Evolutionary conservation across 495 filamentous ascomycete genomes (phyloP).

Genomic region (Sabuloglossum arenarium): DNA sequence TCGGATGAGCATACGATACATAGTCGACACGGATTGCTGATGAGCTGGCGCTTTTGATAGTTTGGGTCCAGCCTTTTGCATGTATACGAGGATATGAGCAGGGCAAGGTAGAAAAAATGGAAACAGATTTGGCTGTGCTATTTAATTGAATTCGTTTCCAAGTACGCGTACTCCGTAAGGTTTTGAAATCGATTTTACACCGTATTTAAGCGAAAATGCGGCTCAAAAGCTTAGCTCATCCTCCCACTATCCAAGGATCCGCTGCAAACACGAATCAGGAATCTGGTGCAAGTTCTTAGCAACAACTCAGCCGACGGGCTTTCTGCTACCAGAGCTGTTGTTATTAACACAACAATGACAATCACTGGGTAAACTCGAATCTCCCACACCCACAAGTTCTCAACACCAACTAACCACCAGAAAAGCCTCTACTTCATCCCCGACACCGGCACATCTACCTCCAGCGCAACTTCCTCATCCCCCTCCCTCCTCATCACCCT

Average conservation of each 20-base stretch:
- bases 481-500: neutral
- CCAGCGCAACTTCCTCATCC: neutral
- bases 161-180: too few species aligned
- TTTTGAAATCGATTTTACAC: too few species aligned
- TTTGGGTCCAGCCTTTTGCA: too few species aligned
- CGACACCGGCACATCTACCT: neutral
- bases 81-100: too few species aligned
- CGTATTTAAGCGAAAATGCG: neutral
- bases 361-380: neutral
- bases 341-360: neutral
- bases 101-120: too few species aligned
- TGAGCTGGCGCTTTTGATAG: too few species aligned
- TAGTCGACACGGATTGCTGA: too few species aligned
- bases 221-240: neutral
- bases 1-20: too few species aligned
- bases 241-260: neutral
- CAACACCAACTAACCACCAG: neutral
- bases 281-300: neutral
- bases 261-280: neutral
- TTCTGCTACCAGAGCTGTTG: neutral
- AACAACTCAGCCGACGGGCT: too few species aligned
- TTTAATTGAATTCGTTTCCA: too few species aligned
- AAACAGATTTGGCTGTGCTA: too few species aligned
- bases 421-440: neutral
- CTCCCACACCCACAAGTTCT: neutral